Evolutionary conservation across 2,329 filamentous ascomycete genomes (phyloP), one percentile per base, ranked within the genome.

Genomic region (Aspergillaceae sp.): DNA sequence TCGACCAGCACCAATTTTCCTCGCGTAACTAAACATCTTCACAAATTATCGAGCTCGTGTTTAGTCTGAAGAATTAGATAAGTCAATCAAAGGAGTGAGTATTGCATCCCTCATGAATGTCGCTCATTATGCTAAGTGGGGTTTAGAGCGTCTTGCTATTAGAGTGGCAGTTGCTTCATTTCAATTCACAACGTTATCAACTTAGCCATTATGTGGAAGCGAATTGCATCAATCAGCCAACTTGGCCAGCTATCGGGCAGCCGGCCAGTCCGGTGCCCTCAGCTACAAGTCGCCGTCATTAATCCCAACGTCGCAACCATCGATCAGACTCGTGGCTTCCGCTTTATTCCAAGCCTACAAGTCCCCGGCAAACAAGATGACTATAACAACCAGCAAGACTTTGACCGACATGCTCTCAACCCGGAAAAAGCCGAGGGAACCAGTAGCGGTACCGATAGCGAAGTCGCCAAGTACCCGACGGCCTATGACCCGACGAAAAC

Each of bases 401-500:
- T 54, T 7, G 75, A 83, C 59, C 77, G 80, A 43, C 75, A 83
- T 51, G 74, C 74, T 2, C 74, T 94, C 32, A 78, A 84, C 48
- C 80, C 84, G 0, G 73, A 78, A 32, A 67, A 76, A 2, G 79
- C 76, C 45, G 86, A 94, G 61, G 79, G 83, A 66, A 79, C 79
- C 47, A 80, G 83, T 60, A 81, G 79, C 42, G 84, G 80, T 3
- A 79, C 78, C 0, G 86, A 82, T 53, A 70, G 82, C 40, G 74
- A 78, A 8, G 75, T 82, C 0, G 73, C 76, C 0, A 70, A 74
- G 29, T 70, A 77, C 47, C 73, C 82, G 37, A 76, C 82, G 0
- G 83, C 88, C 1, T 94, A 86, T 65, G 76, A 87, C 60, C 79
- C 82, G 0, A 66, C 73, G 46, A 79, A 78, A 62, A 90, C 85